Base-by-base conservation (phyloP, 192 early-diverging fungal genomes). In the Mortierella claussenii region DNA sequence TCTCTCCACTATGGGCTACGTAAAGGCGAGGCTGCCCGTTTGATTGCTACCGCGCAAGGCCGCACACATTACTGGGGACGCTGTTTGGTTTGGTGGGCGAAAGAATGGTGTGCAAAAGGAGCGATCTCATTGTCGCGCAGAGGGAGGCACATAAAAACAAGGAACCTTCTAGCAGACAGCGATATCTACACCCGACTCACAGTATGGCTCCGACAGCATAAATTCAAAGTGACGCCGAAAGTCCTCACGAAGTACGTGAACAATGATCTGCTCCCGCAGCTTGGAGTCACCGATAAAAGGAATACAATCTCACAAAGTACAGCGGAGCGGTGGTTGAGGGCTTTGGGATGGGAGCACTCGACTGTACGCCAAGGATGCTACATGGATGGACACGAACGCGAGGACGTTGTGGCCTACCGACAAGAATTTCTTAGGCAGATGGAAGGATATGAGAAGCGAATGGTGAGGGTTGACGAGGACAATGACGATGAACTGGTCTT, bases 321-420 rank as follows among this genome's bases (percentile, higher is more conserved):
- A 24, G 47, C 47, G 12, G 21, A 20, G 4, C 2, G 47, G 3
- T 49, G 47, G 47, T 26, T 49, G 5, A 2, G 47, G 27, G 2
- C 47, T 3, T 26, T 49, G 4, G 47, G 76, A 20, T 69, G 56
- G 44, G 10, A 31, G 9, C 55, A 69, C 27, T 40, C 43, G 11
- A 37, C 64, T 30, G 51, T 31, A 8, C 52, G 28, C 6, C 50
- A 61, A 34, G 44, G 28, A 0, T 34, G 55, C 6, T 67, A 66
- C 31, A 44, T 62, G 28, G 63, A 80, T 57, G 58, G 58, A 0
- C 63, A 71, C 56, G 78, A 80, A n/a, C 3, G 63, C 5, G 20
- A 46, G 15, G 63, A 66, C 50, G 62, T 79, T 30, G 62, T 79
- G 5, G 28, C 26, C n/a, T 69, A 65, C 59, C 30, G 50, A 7